Base-by-base conservation (phyloP, 805 yeast species). In the Clavispora carvajalis region DNA sequence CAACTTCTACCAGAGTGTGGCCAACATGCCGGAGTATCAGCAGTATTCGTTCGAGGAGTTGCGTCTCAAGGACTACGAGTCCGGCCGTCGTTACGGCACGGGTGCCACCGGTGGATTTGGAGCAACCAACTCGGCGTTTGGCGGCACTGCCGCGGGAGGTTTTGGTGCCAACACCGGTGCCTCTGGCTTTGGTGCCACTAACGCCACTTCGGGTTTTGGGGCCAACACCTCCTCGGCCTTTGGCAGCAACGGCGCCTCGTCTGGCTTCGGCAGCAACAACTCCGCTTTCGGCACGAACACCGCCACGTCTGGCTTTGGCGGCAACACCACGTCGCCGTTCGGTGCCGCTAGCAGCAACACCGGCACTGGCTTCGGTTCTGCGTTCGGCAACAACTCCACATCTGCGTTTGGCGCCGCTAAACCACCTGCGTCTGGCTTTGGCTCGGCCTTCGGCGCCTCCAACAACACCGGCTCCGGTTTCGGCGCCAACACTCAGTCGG, bases 21-120 rank as follows among this genome's bases (percentile, higher is more conserved):
- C 85, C 9, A 76, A 86, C 34, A 90, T 93, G 97, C 95, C 95
- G 5, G 95, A 88, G 60, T 93, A 91, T 58, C 75, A 74, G 52
- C 80, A 80, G 51, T 85, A 62, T 53, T 85, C 96, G 0, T 76
- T 81, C 55, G 97, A 89, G 60, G 99, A 93, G 59, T 75, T 93
- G 61, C 77, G 99, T 57, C 68, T 76, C 51, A 91, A 84, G 60
- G 99, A 93, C 64, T 93, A 93, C 59, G 78, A 79, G 52, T 85
- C 80, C 48, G 78, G 77, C 40, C 73, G 93, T 55, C 73, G 78
- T 45, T 78, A 48, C 47, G 90, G 86, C 12, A 77, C 67, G 46
- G 55, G 54, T 1, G 43, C 58, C 47, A 43, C 39, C n/a, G n/a
- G n/a, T n/a, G n/a, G n/a, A n/a, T n/a, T n/a, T n/a, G n/a, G n/a